These are phyloP conservation scores for Xylariaceae sp. DNA, from an alignment of 2,329 filamentous ascomycete species.

Conservation along the genomic window DNA sequence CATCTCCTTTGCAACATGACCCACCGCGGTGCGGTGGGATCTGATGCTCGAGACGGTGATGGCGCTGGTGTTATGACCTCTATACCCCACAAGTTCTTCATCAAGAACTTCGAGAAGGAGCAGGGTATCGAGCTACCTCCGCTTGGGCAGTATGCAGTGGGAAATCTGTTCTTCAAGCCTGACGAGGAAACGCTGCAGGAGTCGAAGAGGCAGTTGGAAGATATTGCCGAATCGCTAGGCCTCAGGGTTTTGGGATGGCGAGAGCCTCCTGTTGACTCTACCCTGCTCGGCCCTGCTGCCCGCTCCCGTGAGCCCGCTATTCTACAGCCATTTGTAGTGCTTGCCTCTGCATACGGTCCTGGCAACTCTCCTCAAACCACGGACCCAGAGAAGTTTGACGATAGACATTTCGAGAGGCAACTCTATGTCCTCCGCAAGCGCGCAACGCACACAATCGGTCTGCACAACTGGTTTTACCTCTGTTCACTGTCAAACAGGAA, in stretches of 20 bases:
- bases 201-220: slow-evolving; percentile 89
- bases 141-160: slow-evolving; percentile 89
- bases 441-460: slow-evolving; percentile 86
- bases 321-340: slow-evolving; percentile 90
- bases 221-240: slow-evolving; percentile 82
- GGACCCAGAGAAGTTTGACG: slow-evolving; percentile 77
- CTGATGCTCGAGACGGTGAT: slow-evolving; percentile 95
- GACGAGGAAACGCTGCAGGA: slow-evolving; percentile 85
- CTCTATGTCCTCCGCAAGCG: slow-evolving; percentile 93
- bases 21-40: slow-evolving; percentile 96
- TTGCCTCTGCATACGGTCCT: slow-evolving; percentile 77
- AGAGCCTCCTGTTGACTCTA: slow-evolving; percentile 90
- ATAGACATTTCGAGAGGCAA: slow-evolving; percentile 83
- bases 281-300: slow-evolving; percentile 86
- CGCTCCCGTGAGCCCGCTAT: slow-evolving; percentile 93
- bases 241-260: slow-evolving; percentile 94
- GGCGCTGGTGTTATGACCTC: slow-evolving; percentile 99
- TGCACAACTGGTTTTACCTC: slow-evolving; percentile 98
- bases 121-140: slow-evolving; percentile 83
- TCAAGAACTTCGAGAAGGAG: slow-evolving; percentile 96
- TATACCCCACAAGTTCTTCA: slow-evolving; percentile 95
- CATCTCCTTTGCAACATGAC: slow-evolving; percentile 99
- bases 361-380: slow-evolving; percentile 74
- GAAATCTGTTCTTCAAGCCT: slow-evolving; percentile 98
- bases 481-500: slow-evolving; percentile 97